A percentile compares a stretch with the other conserved stretches of the same genome.
phyloP scores from a whole-genome alignment of 805 yeast species.

The Nakazawaea pomicola region DNA sequence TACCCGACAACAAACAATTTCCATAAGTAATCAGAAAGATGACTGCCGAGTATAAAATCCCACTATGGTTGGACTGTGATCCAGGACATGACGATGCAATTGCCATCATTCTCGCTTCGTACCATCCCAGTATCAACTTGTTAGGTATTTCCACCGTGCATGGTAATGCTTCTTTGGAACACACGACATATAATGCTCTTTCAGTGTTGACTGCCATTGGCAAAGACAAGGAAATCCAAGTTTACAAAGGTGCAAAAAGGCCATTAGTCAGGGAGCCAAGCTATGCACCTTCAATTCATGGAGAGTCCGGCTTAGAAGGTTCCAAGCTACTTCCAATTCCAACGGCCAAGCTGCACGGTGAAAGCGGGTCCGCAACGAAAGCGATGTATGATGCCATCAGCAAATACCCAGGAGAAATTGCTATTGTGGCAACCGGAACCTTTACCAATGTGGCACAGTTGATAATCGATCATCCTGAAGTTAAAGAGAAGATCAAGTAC shows the following conservation, averaged over 20 bases:
- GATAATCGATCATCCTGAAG: conserved; percentile 26
- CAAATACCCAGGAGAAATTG: conserved; percentile 24
- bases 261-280: conserved; percentile 51
- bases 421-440: conserved; percentile 37
- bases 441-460: conserved; percentile 34
- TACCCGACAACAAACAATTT: too few species aligned
- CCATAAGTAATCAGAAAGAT: too few species aligned
- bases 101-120: conserved; percentile 61
- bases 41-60: conserved; percentile 35
- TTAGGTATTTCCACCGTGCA: conserved; percentile 72
- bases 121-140: conserved; percentile 52
- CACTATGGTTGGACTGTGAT: conserved; percentile 88
- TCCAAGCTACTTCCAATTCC: conserved; percentile 54
- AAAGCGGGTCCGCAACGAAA: conserved; percentile 23
- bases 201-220: conserved; percentile 60
- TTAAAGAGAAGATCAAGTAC: conserved; percentile 23
- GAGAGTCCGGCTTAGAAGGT: conserved; percentile 76
- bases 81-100: conserved; percentile 90
- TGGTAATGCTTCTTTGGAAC: conserved; percentile 61
- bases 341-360: conserved; percentile 15
- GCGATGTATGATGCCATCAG: conserved; percentile 22
- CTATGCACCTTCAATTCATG: conserved; percentile 65
- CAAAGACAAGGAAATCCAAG: conserved; percentile 45
- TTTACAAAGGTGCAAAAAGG: conserved; percentile 57
- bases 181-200: conserved; percentile 66